Evolutionary conservation across 164 flowering plant genomes (phyloP).

Genomic region (Vitis rupestris): DNA sequence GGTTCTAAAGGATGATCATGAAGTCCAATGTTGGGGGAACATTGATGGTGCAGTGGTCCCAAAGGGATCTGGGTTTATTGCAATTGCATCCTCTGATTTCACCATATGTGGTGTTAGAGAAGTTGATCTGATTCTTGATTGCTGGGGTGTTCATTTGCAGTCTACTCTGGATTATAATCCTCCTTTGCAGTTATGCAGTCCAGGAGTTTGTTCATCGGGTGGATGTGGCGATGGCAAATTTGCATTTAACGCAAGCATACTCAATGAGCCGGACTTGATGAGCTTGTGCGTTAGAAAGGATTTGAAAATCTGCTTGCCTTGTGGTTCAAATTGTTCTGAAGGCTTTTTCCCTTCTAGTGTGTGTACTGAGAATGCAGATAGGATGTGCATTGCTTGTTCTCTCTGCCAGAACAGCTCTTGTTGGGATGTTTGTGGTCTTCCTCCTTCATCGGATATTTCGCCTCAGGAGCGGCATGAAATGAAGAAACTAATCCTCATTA

Average conservation of each 20-base stretch:
- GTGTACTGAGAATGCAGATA: slow-evolving; percentile 58
- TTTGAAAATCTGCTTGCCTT: slow-evolving; percentile 68
- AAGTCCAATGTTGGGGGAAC: slow-evolving; percentile 81
- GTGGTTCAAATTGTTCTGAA: slow-evolving; percentile 62
- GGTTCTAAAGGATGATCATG: slow-evolving; percentile 71
- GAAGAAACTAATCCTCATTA: slow-evolving; percentile 33
- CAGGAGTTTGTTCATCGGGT: slow-evolving; percentile 62
- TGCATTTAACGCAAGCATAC: slow-evolving; percentile 74
- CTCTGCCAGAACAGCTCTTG: slow-evolving; percentile 94
- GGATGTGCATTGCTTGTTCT: slow-evolving; percentile 84
- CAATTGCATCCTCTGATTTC: slow-evolving; percentile 70
- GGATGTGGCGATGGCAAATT: slow-evolving; percentile 56
- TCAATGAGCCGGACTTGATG: slow-evolving; percentile 70
- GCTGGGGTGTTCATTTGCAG: slow-evolving; percentile 54
- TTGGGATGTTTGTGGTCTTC: slow-evolving; percentile 51
- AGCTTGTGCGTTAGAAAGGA: slow-evolving; percentile 62
- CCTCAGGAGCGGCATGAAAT: slow-evolving; percentile 29
- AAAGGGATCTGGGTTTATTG: slow-evolving; percentile 63
- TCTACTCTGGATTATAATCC: slow-evolving; percentile 49
- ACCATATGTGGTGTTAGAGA: slow-evolving; percentile 81
- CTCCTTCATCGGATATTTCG: slow-evolving; percentile 22
- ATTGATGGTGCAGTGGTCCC: slow-evolving; percentile 60
- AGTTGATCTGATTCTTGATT: slow-evolving; percentile 72
- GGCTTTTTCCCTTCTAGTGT: slow-evolving; percentile 76
- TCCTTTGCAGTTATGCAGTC: slow-evolving; percentile 83